phyloP scores from a whole-genome alignment of 306 rosid genomes.

The Prunus campanulata region DNA sequence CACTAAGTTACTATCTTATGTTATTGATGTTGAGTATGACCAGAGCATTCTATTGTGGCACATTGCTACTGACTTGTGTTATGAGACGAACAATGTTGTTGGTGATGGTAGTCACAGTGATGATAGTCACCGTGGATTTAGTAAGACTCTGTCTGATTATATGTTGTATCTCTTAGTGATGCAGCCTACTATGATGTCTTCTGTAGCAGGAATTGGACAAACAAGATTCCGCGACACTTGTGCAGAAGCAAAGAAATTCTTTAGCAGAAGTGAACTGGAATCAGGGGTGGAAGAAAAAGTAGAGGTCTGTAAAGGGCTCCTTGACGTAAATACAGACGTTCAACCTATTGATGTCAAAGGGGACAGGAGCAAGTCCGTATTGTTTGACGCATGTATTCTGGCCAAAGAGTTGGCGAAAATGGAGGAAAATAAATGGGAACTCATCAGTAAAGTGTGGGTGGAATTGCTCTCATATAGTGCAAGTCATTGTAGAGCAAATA shows the following conservation, averaged over 20 bases:
- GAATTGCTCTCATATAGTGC: constrained; percentile 19
- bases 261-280: background rate
- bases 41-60: constrained; percentile 41
- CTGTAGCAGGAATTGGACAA: constrained; percentile 28
- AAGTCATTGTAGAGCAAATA: constrained; percentile 3
- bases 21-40: constrained; percentile 22
- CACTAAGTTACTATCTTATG: background rate
- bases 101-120: background rate
- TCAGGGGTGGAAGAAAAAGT: rapidly evolving
- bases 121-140: background rate
- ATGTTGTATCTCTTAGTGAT: constrained; percentile 38
- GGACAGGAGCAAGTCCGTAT: constrained; percentile 1
- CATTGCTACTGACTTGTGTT: constrained; percentile 40
- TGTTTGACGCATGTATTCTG: constrained; percentile 20
- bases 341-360: constrained; percentile 2
- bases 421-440: background rate
- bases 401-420: background rate
- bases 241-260: constrained; percentile 25
- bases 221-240: constrained; percentile 20
- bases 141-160: constrained; percentile 33
- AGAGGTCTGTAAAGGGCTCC: background rate
- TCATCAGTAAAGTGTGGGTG: constrained; percentile 3
- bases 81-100: background rate
- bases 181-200: constrained; percentile 34
- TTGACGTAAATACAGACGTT: background rate